Base-by-base conservation (phyloP, 306 rosid genomes). In the Oxytropis ochrocephala region DNA sequence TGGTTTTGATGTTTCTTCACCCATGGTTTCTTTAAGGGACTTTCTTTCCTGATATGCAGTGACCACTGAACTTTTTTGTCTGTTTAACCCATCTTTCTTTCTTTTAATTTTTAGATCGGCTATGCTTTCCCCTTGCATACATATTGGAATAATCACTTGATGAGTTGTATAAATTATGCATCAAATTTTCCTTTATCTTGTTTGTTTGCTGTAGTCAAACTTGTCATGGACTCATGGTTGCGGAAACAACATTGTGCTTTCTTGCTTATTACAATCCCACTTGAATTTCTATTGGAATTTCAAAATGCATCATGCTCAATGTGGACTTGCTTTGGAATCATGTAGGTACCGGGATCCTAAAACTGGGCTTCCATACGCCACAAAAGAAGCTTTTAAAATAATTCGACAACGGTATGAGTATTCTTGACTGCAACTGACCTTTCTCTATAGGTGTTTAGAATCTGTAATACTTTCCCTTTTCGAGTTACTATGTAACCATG, bases 311-410 rank as follows among this genome's bases (percentile, higher is more conserved):
- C 68, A 64, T 67, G 54, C 54, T 42, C 29, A 70, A 70, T 59
- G 4, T 73, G 44, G 30, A 49, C 2, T 24, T 35, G 8, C 39
- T 35, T 7, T 3, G 39, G 8, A 38, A 38, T 38, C 1, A 38
- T 38, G 43, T 38, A 38, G 98, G 84, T 94, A 94, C 61, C 92
- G 92, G 47, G 98, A 94, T 81, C 98, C 97, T 19, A 87, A 79
- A 82, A 94, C 97, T 46, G 96, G 96, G 60, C 79, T 79, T 66
- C 96, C 96, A 47, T 94, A 94, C 21, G 97, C 98, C 42, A 94
- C 96, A 24, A 85, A 82, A 81, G 98, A 90, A 70, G 98, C 97
- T 71, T 94, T 88, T 73, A 82, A 90, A 80, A 67, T 82, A 56
- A 76, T 90, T 70, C 89, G 95, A 36, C 79, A 87, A 77, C 88